These are phyloP conservation scores for Huntiella omanensis DNA, from an alignment of 2,329 filamentous ascomycete genomes.

Conservation along the genomic window DNA sequence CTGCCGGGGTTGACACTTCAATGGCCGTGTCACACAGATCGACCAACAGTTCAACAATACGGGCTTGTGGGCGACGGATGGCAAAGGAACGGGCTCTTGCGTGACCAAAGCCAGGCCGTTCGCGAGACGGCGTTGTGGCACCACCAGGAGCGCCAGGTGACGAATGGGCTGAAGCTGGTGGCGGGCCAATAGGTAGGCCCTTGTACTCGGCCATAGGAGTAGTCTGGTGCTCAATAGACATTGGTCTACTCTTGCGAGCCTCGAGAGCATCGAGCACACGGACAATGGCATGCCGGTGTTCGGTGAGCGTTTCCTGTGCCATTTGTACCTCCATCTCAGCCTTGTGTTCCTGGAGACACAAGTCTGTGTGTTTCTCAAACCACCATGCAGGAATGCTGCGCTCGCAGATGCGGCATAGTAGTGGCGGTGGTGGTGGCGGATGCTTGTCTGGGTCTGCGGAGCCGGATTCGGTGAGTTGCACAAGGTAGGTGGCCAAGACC, in stretches of 20 bases:
- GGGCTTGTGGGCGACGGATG: slow-evolving; percentile 68
- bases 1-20: slow-evolving; percentile 82
- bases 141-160: slow-evolving; percentile 38
- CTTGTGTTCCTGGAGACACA: slow-evolving; percentile 87
- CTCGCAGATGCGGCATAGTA: slow-evolving; percentile 92
- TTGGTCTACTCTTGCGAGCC: slow-evolving; percentile 48
- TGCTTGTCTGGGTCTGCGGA: slow-evolving; percentile 56
- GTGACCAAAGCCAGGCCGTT: slow-evolving; percentile 63
- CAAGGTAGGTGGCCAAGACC: slow-evolving; percentile 84
- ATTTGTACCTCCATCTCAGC: slow-evolving; percentile 97
- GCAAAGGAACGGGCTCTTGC: slow-evolving; percentile 74
- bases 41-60: slow-evolving; percentile 85
- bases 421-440: slow-evolving; percentile 63
- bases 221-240: slow-evolving; percentile 33
- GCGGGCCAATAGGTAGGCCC: slow-evolving; percentile 63
- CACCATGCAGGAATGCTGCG: slow-evolving; percentile 96
- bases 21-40: slow-evolving; percentile 91
- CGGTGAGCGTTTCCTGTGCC: slow-evolving; percentile 75
- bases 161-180: slow-evolving; percentile 48
- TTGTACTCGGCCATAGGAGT: slow-evolving; percentile 64
- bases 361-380: slow-evolving; percentile 97
- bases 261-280: slow-evolving; percentile 87
- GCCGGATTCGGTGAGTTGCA: slow-evolving; percentile 66
- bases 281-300: slow-evolving; percentile 88
- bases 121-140: slow-evolving; percentile 52